Conservation (phyloP, 208 protist species). For the Leishmania tarentolae region DNA sequence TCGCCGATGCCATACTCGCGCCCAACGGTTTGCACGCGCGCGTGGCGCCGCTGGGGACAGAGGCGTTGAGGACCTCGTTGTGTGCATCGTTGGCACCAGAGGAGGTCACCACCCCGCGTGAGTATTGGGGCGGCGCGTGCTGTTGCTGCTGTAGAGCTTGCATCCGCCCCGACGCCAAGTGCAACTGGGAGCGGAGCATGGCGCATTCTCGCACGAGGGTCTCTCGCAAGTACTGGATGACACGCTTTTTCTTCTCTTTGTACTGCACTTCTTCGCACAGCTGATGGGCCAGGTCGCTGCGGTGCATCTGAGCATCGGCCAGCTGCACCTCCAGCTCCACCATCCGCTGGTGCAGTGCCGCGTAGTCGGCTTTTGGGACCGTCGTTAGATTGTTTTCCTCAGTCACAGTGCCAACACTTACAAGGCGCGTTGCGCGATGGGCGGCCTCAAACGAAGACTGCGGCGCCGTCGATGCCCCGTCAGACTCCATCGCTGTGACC, state of each 20-base stretch:
- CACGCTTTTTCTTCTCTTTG: conserved; percentile 48
- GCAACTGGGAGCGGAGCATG: conserved; percentile 79
- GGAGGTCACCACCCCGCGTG: background rate
- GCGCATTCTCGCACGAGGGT: conserved; percentile 84
- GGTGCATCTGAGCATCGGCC: conserved; percentile 48
- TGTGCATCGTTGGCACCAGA: background rate
- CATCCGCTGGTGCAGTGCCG: conserved; percentile 33
- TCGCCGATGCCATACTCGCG: background rate
- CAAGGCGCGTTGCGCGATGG: conserved; percentile 40
- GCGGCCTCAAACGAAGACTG: conserved; percentile 3
- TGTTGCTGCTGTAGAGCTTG: conserved; percentile 33
- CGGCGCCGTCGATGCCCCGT: background rate
- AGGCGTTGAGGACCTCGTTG: conserved; percentile 1
- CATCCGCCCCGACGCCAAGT: conserved; percentile 47
- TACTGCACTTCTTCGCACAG: conserved; percentile 64
- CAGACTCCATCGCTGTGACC: background rate
- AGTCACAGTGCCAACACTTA: conserved; percentile 71
- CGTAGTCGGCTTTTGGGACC: conserved; percentile 56
- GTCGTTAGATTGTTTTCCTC: conserved; percentile 67
- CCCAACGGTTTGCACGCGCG: conserved; percentile 3
- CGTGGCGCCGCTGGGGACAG: background rate
- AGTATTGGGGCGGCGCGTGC: conserved; percentile 2
- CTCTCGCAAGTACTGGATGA: conserved; percentile 83
- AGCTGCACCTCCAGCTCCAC: conserved; percentile 56
- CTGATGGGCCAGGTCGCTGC: conserved; percentile 40